Conservation (phyloP, 2,329 filamentous ascomycete species). For the Talaromyces atroroseus region DNA sequence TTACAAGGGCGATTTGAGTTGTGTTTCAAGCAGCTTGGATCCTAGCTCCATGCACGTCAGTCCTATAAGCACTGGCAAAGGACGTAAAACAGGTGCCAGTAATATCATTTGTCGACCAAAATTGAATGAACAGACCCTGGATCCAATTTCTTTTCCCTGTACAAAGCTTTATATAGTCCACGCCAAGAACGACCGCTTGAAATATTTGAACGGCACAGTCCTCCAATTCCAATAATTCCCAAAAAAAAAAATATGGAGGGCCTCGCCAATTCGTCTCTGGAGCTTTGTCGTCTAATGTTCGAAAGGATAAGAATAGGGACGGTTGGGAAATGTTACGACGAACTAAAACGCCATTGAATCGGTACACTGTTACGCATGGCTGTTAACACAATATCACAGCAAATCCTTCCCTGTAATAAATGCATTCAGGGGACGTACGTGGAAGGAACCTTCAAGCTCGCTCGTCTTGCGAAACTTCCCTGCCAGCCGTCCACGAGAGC, state of each 20-base stretch:
- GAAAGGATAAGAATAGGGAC: neutral
- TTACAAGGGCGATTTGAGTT: neutral
- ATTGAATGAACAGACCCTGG: neutral
- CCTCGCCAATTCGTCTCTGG: neutral
- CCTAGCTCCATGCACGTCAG: neutral
- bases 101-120: neutral
- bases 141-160: neutral
- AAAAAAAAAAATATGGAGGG: neutral
- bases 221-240: neutral
- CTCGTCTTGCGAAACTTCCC: slow-evolving; percentile 9
- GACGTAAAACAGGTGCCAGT: neutral
- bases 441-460: neutral
- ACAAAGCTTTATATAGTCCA: neutral
- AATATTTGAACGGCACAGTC: neutral
- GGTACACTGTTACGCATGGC: neutral
- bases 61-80: neutral
- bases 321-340: neutral
- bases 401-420: neutral
- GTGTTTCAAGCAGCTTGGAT: neutral
- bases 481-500: slow-evolving; percentile 13
- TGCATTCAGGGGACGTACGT: neutral
- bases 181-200: neutral
- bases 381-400: neutral
- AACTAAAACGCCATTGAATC: neutral
- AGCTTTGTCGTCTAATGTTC: neutral